phyloP scores from a whole-genome alignment of 371 early-diverging fungal species.

The Mucor indicus region DNA sequence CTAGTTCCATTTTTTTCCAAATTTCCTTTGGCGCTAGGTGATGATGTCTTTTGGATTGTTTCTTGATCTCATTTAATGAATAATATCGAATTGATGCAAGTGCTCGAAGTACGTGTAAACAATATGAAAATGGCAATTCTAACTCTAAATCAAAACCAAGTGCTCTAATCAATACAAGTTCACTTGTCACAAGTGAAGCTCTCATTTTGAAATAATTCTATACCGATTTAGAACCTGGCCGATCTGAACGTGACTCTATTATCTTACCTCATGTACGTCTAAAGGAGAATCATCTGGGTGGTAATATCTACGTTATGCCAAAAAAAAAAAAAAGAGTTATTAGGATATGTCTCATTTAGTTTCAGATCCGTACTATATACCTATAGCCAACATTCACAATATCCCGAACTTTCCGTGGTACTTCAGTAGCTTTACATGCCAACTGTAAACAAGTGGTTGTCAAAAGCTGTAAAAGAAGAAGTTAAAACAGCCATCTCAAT shows the following conservation, averaged over 20 bases:
- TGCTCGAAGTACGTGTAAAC: slow-evolving; percentile 39
- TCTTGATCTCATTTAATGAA: slow-evolving; percentile 17
- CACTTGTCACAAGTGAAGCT: slow-evolving; percentile 41
- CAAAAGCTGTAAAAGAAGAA: slow-evolving; percentile 26
- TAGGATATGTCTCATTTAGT: too few relatives aligned
- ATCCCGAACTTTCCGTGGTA: slow-evolving; percentile 56
- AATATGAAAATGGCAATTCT: slow-evolving; percentile 45
- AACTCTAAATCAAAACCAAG: slow-evolving; percentile 47
- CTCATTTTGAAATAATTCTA: slow-evolving; percentile 46
- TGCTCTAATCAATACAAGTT: slow-evolving; percentile 42
- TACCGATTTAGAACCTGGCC: not conserved
- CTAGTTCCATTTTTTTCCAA: slow-evolving; percentile 36
- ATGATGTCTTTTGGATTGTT: slow-evolving; percentile 7
- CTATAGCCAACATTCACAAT: slow-evolving; percentile 55
- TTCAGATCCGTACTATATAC: too few relatives aligned
- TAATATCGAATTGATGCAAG: slow-evolving; percentile 37
- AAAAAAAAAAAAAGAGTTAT: too few relatives aligned
- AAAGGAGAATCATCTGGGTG: slow-evolving; percentile 39
- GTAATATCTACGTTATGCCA: slow-evolving; percentile 21
- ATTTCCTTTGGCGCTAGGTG: slow-evolving; percentile 31
- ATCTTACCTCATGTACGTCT: slow-evolving; percentile 36
- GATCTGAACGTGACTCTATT: not conserved
- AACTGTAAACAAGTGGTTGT: slow-evolving; percentile 53
- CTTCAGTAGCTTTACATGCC: slow-evolving; percentile 57
- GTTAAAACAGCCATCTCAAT: not conserved